phyloP scores from a whole-genome alignment of 2,329 filamentous ascomycete species.

The Aspergillus novofumigatus region DNA sequence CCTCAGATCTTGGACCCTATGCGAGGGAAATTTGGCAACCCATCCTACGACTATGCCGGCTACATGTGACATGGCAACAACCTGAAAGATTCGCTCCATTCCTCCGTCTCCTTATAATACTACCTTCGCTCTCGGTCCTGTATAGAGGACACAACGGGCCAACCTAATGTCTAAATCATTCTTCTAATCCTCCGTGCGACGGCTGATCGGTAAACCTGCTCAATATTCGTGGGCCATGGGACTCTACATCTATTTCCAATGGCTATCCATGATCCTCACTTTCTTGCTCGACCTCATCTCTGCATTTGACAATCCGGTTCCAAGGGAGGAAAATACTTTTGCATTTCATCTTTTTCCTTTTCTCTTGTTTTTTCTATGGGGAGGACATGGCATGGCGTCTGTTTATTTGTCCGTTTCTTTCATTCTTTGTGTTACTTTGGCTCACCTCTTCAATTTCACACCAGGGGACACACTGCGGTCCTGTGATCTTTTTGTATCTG shows the following conservation, averaged over 20 bases:
- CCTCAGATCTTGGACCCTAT: constrained; percentile 22
- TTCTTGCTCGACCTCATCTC: not conserved
- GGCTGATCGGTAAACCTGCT: too few species aligned
- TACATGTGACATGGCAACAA: constrained; percentile 23
- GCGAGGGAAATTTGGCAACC: constrained; percentile 24
- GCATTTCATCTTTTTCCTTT: not conserved
- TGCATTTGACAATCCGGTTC: not conserved
- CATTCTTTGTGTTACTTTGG: not conserved
- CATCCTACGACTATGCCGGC: constrained; percentile 27
- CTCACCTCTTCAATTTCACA: not conserved
- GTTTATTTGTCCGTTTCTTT: not conserved
- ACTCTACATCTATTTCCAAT: not conserved
- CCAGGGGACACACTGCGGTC: not conserved
- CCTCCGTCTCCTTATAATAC: not conserved
- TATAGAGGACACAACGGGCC: not conserved
- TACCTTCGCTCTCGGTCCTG: not conserved
- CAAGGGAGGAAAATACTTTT: not conserved
- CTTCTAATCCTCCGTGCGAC: not conserved
- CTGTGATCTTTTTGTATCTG: not conserved
- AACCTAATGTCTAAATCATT: not conserved
- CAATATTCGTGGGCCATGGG: not conserved
- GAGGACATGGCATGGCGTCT: not conserved
- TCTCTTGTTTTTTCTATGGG: too few species aligned
- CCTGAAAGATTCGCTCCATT: constrained; percentile 7
- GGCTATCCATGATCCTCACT: not conserved